These are phyloP conservation scores for Tinospora cordifolia DNA, from an alignment of 164 flowering plant genomes.

Conservation along the genomic window DNA sequence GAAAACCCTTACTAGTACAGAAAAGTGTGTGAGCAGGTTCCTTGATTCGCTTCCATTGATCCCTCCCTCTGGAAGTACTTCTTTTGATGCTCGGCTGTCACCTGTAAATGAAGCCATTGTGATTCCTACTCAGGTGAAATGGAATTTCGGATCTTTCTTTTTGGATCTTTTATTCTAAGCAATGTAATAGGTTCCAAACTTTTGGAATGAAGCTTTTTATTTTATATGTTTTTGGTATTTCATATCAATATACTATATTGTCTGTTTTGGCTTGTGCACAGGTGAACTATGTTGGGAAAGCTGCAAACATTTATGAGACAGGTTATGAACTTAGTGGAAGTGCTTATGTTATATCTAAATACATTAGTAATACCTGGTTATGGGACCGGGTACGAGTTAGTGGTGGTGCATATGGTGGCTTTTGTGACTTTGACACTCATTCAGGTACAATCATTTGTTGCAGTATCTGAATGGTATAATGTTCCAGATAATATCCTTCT, in stretches of 20 bases:
- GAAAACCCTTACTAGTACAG: slow-evolving; percentile 55
- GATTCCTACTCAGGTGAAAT: slow-evolving; percentile 83
- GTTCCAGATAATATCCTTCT: background rate
- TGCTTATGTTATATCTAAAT: slow-evolving; percentile 92
- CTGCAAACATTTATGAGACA: slow-evolving; percentile 71
- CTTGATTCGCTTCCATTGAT: slow-evolving; percentile 76
- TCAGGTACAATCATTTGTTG: slow-evolving; percentile 47
- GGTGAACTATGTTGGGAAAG: slow-evolving; percentile 99
- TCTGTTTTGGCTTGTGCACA: slow-evolving; percentile 17
- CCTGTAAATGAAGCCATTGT: slow-evolving; percentile 79
- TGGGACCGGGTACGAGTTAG: slow-evolving; percentile 99
- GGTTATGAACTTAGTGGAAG: slow-evolving; percentile 92
- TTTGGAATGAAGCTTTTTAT: background rate
- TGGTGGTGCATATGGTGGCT: slow-evolving; percentile 99
- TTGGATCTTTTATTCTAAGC: background rate
- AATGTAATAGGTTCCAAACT: background rate
- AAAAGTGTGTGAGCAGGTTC: slow-evolving; percentile 67
- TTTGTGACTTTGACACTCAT: slow-evolving; percentile 90
- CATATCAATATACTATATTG: background rate
- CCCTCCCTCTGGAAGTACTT: slow-evolving; percentile 20
- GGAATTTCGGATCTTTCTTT: background rate
- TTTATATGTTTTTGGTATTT: background rate
- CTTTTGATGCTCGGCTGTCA: slow-evolving; percentile 61
- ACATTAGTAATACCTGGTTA: slow-evolving; percentile 91
- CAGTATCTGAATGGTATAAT: background rate